A percentile compares a stretch with the other conserved stretches of the same genome.
Evolutionary conservation across 495 filamentous ascomycete species (phyloP).

Genomic region (Aspergillus bertholletiae): DNA sequence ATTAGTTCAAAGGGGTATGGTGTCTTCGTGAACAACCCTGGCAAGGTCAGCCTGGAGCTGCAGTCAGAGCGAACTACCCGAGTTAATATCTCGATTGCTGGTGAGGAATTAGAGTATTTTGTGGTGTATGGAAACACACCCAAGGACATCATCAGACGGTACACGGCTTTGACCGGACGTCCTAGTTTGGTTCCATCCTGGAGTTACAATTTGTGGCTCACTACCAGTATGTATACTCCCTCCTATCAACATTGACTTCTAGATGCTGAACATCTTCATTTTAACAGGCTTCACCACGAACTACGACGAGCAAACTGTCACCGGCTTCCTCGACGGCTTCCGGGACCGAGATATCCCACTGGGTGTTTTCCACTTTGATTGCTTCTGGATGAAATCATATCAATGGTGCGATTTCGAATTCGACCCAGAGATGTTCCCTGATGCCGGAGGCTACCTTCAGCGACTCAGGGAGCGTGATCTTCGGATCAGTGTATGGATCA

Average conservation of each 20-base stretch:
- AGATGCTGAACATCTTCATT: not conserved
- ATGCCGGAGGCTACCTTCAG: slow-evolving; percentile 59
- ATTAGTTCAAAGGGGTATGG: slow-evolving; percentile 66
- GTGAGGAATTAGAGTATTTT: slow-evolving; percentile 58
- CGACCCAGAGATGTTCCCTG: slow-evolving; percentile 64
- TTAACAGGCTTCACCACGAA: slow-evolving; percentile 59
- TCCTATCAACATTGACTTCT: not conserved
- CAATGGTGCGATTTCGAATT: slow-evolving; percentile 76
- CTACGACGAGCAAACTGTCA: slow-evolving; percentile 66
- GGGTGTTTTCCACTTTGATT: slow-evolving; percentile 69
- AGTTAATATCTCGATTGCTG: slow-evolving; percentile 59
- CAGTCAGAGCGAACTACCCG: too few species aligned
- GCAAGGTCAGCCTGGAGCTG: slow-evolving; percentile 21
- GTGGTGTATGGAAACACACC: slow-evolving; percentile 65
- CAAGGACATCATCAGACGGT: slow-evolving; percentile 62
- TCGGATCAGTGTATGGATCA: slow-evolving; percentile 69
- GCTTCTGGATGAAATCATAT: slow-evolving; percentile 64
- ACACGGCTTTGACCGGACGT: slow-evolving; percentile 58
- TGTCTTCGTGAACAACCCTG: slow-evolving; percentile 63
- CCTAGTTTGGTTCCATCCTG: slow-evolving; percentile 60
- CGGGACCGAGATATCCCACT: slow-evolving; percentile 60
- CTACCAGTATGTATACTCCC: slow-evolving; percentile 47
- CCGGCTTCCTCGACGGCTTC: slow-evolving; percentile 65
- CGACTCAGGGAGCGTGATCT: slow-evolving; percentile 60
- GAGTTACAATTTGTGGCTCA: slow-evolving; percentile 71